phyloP scores from a whole-genome alignment of 2,329 filamentous ascomycete species.

The Pezicula radicicola region DNA sequence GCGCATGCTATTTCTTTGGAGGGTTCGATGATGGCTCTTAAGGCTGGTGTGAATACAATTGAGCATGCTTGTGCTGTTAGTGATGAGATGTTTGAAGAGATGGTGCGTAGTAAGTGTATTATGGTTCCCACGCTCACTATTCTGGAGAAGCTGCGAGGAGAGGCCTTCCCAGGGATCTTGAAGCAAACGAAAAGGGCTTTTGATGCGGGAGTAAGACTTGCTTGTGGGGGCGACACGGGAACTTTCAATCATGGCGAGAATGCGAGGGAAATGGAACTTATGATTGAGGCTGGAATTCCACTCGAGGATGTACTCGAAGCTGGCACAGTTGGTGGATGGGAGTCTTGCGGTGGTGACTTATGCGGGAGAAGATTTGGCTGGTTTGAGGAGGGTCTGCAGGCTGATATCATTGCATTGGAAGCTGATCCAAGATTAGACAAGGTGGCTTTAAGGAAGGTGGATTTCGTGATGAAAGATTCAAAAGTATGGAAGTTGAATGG shows the following conservation, averaged over 20 bases:
- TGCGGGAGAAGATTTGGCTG: constrained; percentile 51
- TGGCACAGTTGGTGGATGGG: constrained; percentile 50
- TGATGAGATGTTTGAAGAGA: constrained; percentile 38
- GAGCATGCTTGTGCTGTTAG: constrained; percentile 40
- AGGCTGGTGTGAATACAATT: constrained; percentile 43
- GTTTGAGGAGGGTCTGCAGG: constrained; percentile 44
- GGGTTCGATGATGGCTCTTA: constrained; percentile 41
- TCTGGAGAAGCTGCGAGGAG: constrained; percentile 31
- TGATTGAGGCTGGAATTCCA: constrained; percentile 47
- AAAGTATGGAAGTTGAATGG: constrained; percentile 43
- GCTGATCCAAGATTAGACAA: constrained; percentile 39
- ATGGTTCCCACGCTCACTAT: constrained; percentile 52
- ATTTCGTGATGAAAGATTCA: constrained; percentile 57
- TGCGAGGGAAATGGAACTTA: constrained; percentile 50
- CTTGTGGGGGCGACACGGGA: constrained; percentile 52
- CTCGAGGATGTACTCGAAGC: constrained; percentile 47
- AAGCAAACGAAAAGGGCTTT: constrained; percentile 40
- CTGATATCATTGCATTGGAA: constrained; percentile 49
- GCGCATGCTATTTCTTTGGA: constrained; percentile 40
- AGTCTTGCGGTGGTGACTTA: constrained; percentile 49
- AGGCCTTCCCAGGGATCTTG: constrained; percentile 29
- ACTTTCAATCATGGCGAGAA: constrained; percentile 51
- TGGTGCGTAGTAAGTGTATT: constrained; percentile 42
- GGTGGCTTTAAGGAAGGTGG: constrained; percentile 41
- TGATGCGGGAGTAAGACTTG: constrained; percentile 45